Evolutionary conservation across 2,329 filamentous ascomycete species (phyloP).

Genomic region (Monosporascus ibericus): DNA sequence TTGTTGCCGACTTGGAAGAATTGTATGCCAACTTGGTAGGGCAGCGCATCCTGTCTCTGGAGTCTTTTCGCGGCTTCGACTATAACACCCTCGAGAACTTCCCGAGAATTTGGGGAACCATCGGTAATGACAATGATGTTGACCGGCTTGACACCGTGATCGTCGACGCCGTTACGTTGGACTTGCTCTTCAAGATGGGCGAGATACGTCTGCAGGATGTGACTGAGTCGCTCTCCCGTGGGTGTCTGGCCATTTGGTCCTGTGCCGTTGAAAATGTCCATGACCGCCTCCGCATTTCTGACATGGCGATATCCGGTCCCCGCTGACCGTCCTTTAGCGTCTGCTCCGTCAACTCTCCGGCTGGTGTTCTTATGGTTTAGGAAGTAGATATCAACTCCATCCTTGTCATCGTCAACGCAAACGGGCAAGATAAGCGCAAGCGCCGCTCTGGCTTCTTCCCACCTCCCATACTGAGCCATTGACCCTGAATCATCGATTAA

Average conservation of each 20-base stretch:
- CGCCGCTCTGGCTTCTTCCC: not conserved
- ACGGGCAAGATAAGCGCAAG: constrained; percentile 61
- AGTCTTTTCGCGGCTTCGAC: constrained; percentile 62
- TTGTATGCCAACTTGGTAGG: constrained; percentile 84
- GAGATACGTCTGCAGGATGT: constrained; percentile 71
- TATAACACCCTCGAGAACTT: constrained; percentile 64
- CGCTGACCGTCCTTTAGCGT: constrained; percentile 17
- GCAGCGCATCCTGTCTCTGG: constrained; percentile 61
- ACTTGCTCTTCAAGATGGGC: constrained; percentile 39
- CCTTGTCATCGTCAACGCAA: constrained; percentile 70
- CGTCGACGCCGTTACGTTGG: constrained; percentile 22
- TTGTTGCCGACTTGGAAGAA: constrained; percentile 93
- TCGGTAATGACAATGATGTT: constrained; percentile 95
- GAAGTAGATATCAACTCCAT: constrained; percentile 90
- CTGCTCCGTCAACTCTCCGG: constrained; percentile 26
- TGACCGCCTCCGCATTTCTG: constrained; percentile 49
- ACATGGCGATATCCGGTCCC: constrained; percentile 60
- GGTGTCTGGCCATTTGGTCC: constrained; percentile 63
- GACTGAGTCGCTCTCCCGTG: constrained; percentile 64
- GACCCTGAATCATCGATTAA: constrained; percentile 81
- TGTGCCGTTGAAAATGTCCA: constrained; percentile 64
- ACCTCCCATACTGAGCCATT: constrained; percentile 56
- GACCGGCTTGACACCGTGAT: constrained; percentile 60
- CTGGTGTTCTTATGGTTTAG: constrained; percentile 57
- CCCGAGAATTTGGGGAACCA: constrained; percentile 74